These are phyloP conservation scores for Ceratobasidium papillatum DNA, from an alignment of 1,284 basidiomycete species.

Conservation along the genomic window DNA sequence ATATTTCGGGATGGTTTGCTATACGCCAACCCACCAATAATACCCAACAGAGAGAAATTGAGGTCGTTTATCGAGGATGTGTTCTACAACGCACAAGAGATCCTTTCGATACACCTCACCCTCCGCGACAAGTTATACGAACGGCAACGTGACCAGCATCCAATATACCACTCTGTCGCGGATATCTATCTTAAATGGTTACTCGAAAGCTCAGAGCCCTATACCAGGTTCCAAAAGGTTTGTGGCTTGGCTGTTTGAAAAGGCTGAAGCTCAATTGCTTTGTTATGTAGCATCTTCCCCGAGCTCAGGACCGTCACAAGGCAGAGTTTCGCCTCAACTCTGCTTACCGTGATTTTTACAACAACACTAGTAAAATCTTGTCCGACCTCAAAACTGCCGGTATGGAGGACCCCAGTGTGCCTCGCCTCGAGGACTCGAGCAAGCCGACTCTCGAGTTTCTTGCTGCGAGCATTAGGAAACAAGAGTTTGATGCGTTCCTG, in stretches of 20 bases:
- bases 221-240: slow-evolving; percentile 39
- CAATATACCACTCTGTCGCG: slow-evolving; percentile 75
- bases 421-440: slow-evolving; percentile 56
- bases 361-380: slow-evolving; percentile 58
- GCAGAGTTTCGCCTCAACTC: slow-evolving; percentile 79
- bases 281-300: slow-evolving; percentile 45
- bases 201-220: slow-evolving; percentile 29
- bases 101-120: slow-evolving; percentile 68
- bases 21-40: slow-evolving; percentile 50
- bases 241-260: background rate
- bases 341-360: slow-evolving; percentile 71
- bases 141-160: slow-evolving; percentile 82
- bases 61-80: slow-evolving; percentile 72
- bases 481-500: slow-evolving; percentile 83
- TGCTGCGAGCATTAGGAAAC: slow-evolving; percentile 65
- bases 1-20: slow-evolving; percentile 40
- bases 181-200: slow-evolving; percentile 68
- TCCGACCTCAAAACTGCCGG: slow-evolving; percentile 18
- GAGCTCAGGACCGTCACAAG: slow-evolving; percentile 65
- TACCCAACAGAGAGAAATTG: slow-evolving; percentile 60
- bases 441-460: slow-evolving; percentile 33
- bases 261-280: background rate
- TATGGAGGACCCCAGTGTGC: slow-evolving; percentile 24
- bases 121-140: slow-evolving; percentile 72
- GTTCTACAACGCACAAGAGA: slow-evolving; percentile 75